A percentile compares a stretch with the other conserved stretches of the same genome.
Conservation (phyloP, 805 yeast species). For the Suhomyces sp. region DNA sequence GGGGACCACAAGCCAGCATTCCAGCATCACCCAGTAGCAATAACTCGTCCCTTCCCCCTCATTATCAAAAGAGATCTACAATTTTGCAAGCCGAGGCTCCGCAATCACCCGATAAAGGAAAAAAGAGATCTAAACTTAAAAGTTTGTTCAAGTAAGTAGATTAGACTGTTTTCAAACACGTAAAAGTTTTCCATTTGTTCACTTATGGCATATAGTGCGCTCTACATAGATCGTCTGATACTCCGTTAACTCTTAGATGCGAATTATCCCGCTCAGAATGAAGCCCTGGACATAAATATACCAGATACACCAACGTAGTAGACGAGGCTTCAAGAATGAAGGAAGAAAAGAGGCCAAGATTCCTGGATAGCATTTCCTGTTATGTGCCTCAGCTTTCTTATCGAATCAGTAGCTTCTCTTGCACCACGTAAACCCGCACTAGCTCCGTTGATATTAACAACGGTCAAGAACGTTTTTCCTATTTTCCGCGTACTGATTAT, state of each 20-base stretch:
- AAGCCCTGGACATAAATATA: not conserved
- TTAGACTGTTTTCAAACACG: not conserved
- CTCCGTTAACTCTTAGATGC: not conserved
- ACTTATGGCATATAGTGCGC: not conserved
- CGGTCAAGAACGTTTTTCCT: not conserved
- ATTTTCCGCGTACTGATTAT: not conserved
- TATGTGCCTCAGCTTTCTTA: not conserved
- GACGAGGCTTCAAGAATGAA: not conserved
- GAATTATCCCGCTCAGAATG: not conserved
- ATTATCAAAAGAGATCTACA: constrained; percentile 22
- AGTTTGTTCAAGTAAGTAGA: constrained; percentile 35
- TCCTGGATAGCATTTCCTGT: not conserved
- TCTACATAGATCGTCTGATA: not conserved
- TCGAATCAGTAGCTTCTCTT: not conserved
- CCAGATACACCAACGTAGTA: not conserved
- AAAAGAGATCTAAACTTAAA: constrained; percentile 46
- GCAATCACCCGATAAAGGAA: constrained; percentile 25
- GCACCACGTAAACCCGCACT: no score
- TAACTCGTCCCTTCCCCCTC: constrained; percentile 17
- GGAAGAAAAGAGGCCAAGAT: not conserved
- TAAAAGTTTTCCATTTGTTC: not conserved
- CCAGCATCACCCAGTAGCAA: constrained; percentile 5
- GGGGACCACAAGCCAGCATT: constrained; percentile 10
- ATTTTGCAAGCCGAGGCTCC: constrained; percentile 6
- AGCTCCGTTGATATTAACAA: not conserved